phyloP scores from a whole-genome alignment of 768 basidiomycete species.

The Tulasnella sp. region DNA sequence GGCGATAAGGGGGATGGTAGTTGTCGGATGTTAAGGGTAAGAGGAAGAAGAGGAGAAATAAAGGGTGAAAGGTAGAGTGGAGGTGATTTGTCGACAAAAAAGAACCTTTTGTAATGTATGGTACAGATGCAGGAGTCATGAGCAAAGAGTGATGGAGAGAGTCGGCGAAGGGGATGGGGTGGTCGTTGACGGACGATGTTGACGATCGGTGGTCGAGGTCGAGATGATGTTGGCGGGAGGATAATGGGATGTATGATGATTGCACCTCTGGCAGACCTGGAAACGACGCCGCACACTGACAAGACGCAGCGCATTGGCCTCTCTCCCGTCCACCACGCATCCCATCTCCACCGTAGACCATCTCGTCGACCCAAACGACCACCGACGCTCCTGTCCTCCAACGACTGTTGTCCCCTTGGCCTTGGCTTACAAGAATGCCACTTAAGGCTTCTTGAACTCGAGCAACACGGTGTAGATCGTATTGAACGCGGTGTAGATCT shows the following conservation, averaged over 20 bases:
- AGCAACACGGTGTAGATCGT: constrained; percentile 97
- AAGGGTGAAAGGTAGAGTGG: neutral
- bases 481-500: constrained; percentile 99
- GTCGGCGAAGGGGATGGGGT: neutral
- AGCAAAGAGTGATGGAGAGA: neutral
- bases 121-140: neutral
- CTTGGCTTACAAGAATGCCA: constrained; percentile 3
- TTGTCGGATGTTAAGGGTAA: neutral
- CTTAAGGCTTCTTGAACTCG: constrained; percentile 75
- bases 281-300: too few relatives aligned
- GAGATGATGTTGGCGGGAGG: neutral
- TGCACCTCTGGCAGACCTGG: too few relatives aligned
- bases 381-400: neutral
- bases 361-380: neutral
- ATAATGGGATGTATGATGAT: too few relatives aligned
- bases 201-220: neutral
- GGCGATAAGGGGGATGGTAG: neutral
- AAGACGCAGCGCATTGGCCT: neutral
- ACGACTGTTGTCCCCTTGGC: neutral
- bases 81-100: neutral
- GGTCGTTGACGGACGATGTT: neutral
- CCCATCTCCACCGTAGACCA: neutral
- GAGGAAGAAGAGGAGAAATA: neutral
- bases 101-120: neutral
- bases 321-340: neutral